Conservation (phyloP, 306 rosid species). For the Lathyrus oleraceus region DNA sequence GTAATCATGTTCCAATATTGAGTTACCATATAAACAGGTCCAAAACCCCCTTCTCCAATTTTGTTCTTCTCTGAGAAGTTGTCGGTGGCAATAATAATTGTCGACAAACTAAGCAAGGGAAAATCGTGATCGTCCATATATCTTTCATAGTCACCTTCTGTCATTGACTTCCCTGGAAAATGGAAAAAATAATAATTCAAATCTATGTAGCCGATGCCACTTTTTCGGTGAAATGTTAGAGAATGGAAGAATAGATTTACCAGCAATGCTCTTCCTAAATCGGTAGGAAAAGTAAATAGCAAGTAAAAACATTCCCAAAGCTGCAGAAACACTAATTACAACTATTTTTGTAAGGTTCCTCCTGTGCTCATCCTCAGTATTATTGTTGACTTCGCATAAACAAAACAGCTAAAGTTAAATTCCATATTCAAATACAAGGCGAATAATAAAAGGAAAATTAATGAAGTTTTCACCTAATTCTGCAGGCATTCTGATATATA, state of each 20-base stretch:
- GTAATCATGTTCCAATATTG: background rate
- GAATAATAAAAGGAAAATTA: background rate
- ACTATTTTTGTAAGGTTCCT: background rate
- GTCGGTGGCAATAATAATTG: slow-evolving; percentile 37
- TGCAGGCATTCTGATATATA: slow-evolving; percentile 7
- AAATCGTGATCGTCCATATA: slow-evolving; percentile 44
- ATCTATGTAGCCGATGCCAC: background rate
- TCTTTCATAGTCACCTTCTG: slow-evolving; percentile 23
- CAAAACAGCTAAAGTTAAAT: background rate
- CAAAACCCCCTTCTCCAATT: slow-evolving; percentile 57
- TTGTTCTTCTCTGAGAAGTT: slow-evolving; percentile 41
- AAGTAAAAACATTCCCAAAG: slow-evolving; percentile 10
- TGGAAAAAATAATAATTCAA: background rate
- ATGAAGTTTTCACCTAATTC: slow-evolving; percentile 22
- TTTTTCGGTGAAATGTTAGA: background rate
- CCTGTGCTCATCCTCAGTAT: background rate
- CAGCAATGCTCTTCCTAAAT: background rate
- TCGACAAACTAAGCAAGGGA: slow-evolving; percentile 35
- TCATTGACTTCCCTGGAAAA: background rate
- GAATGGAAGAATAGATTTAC: background rate
- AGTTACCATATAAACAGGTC: slow-evolving; percentile 46
- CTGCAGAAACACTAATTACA: background rate
- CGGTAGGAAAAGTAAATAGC: background rate
- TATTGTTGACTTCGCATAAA: background rate
- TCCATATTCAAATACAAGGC: background rate